Percentiles rank a stretch among this genome's conserved stretches.
Evolutionary conservation across 2,329 filamentous ascomycete genomes (phyloP).

Genomic region (Botrytis medusae): DNA sequence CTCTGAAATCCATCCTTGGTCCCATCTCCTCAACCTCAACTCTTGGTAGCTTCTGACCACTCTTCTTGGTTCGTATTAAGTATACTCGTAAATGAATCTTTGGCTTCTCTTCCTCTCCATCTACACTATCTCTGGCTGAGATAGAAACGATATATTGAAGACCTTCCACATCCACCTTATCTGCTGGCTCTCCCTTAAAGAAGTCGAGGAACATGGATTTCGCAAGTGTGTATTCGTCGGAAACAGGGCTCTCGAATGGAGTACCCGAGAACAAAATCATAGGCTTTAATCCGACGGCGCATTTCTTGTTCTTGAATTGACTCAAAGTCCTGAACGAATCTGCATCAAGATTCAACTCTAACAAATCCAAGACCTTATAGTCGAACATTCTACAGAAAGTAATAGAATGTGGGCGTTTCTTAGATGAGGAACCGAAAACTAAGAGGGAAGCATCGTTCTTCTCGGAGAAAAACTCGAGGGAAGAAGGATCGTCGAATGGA

Average conservation of each 20-base stretch:
- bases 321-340: slow-evolving; percentile 67
- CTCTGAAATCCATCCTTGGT: slow-evolving; percentile 85
- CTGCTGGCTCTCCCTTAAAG: slow-evolving; percentile 76
- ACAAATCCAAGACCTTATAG: slow-evolving; percentile 89
- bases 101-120: slow-evolving; percentile 52
- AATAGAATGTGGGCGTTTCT: slow-evolving; percentile 92
- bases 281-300: slow-evolving; percentile 80
- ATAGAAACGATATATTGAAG: slow-evolving; percentile 88
- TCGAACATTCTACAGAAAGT: slow-evolving; percentile 82
- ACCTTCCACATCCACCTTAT: slow-evolving; percentile 91
- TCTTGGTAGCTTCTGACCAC: slow-evolving; percentile 80
- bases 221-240: slow-evolving; percentile 77
- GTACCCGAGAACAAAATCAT: slow-evolving; percentile 89
- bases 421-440: slow-evolving; percentile 80
- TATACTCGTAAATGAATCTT: slow-evolving; percentile 74
- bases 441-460: slow-evolving; percentile 93
- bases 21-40: slow-evolving; percentile 96
- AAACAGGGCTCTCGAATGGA: slow-evolving; percentile 78
- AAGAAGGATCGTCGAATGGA: slow-evolving; percentile 86
- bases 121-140: slow-evolving; percentile 64
- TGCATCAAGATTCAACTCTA: slow-evolving; percentile 81
- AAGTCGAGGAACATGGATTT: slow-evolving; percentile 89
- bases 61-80: slow-evolving; percentile 80
- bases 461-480: slow-evolving; percentile 90
- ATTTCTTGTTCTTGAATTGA: slow-evolving; percentile 75